Conservation (phyloP, 2,329 filamentous ascomycete species). For the Elsinoe arachidis region DNA sequence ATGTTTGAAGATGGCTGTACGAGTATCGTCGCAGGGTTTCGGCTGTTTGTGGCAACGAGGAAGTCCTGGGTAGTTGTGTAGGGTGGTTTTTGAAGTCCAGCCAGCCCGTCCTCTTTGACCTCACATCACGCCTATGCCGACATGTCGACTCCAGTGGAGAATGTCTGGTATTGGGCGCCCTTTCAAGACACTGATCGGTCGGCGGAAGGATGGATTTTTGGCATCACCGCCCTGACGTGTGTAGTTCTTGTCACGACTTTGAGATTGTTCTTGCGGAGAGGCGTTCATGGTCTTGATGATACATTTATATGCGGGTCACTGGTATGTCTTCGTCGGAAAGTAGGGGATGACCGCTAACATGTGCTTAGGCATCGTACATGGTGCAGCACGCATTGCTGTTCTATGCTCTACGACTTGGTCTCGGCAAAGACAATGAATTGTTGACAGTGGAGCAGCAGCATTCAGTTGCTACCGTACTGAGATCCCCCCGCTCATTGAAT, state of each 20-base stretch:
- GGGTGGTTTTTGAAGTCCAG: not conserved
- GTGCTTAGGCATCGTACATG: not conserved
- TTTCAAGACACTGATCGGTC: conserved; percentile 1
- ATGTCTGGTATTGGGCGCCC: conserved; percentile 12
- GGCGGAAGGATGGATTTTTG: conserved; percentile 11
- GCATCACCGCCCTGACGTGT: not conserved
- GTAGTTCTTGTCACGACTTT: not conserved
- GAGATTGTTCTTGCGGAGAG: not conserved
- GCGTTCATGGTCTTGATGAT: not conserved
- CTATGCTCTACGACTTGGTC: not conserved
- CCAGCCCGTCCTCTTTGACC: not conserved
- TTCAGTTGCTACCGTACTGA: conserved; percentile 1
- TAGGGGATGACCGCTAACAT: not conserved
- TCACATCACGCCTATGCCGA: not conserved
- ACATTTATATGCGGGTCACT: not conserved
- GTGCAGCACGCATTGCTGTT: conserved; percentile 1
- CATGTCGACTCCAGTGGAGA: not conserved
- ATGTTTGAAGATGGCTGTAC: not conserved
- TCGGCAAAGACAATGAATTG: not conserved
- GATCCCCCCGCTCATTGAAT: not conserved
- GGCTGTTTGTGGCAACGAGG: not conserved
- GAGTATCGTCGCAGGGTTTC: not conserved
- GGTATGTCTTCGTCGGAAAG: not conserved
- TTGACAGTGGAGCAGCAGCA: not conserved
- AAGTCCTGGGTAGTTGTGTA: not conserved